Evolutionary conservation across 129 eudicot genomes (phyloP), one percentile per base, ranked within the genome.

Genomic region (Centella asiatica): DNA sequence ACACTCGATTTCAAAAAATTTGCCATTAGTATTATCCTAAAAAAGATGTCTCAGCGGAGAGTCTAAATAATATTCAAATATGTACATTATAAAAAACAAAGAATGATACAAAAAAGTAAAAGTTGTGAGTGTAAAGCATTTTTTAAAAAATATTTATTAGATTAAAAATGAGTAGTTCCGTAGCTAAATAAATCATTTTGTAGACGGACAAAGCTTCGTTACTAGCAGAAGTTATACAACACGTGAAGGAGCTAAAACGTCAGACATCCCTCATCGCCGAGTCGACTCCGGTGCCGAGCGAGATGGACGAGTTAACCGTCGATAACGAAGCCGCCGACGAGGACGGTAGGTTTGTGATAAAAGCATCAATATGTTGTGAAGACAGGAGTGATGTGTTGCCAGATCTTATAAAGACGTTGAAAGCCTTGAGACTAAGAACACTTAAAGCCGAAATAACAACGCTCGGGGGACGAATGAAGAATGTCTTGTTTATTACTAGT

Each of bases 201-300:
- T 39, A 92, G 98, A 92, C 98, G 53, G 98, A 92, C 75, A 92
- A 92, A 74, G 98, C 98, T 12, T 92, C 98, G 39, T 80, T 92
- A 78, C 81, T 92, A 34, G 98, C 98, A 7, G 96, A 92, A 64
- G 98, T 92, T 14, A 87, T 92, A 67, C 95, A 87, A 33, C 98
- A 87, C n/a, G 95, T 92, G 59, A 92, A 84, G 71, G 98, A 92
- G 76, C 79, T 87, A 29, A 80, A 85, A 69, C 81, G 80, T 19
- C 96, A 92, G 64, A 87, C 98, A 18, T 87, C 95, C 22, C 37
- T 77, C 15, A 87, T 92, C 20, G 82, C 86, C 1, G 90, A 92
- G 57, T 74, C 90, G 58, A 75, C 60, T 57, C 64, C 76, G 2
- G 79, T 87, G 44, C 98, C 98, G 4, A 75, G 96, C 1, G 98